Evolutionary conservation across 495 filamentous ascomycete genomes (phyloP), one percentile per base, ranked within the genome.

Genomic region (Cenococcum geophilum): DNA sequence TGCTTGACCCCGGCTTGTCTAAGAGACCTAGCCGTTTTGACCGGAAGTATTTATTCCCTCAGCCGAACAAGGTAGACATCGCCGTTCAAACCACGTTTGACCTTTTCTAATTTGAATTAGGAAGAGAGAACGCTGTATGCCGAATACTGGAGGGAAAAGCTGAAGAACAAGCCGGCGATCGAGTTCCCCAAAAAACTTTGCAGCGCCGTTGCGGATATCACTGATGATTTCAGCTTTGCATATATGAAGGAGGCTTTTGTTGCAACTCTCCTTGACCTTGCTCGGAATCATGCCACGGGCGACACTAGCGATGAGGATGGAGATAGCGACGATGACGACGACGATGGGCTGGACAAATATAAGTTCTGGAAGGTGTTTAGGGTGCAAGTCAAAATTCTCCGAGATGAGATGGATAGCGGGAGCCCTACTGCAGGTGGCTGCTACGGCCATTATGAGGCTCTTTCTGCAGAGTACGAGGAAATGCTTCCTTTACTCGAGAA

Each of bases 211-310:
- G 84, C 83, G 11, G 74, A 77, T 36, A 80, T 84, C 55, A 87
- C 83, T 0, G 73, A 77, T 14, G 78, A 76, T 12, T 86, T 87
- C 65, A 82, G 78, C 69, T 87, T 86, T 64, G 84, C 84, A 0
- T 86, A 86, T 57, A 73, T 87, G 65, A 80, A 87, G 66, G 84
- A 87, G 64, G 81, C 78, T 0, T 86, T 87, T 52, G 79, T 87
- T 0, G 79, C 82, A 4, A 78, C 82, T 0, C 65, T 86, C 45
- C 68, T 86, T 47, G 72, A 75, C 11, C 80, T 86, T 25, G 68
- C 68, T 12, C 64, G 62, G 16, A 65, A 62, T 35, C 43, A 64
- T 36, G 32, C 55, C 4, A 14, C 21, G 14, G 59, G 36, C 58
- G 62, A 57, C 25, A 66, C 56, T 35, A 79, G 76, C 0, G 54